Evolutionary conservation across 2,329 filamentous ascomycete genomes (phyloP), one percentile per base, ranked within the genome.

Genomic region (Colletotrichum acutatum): DNA sequence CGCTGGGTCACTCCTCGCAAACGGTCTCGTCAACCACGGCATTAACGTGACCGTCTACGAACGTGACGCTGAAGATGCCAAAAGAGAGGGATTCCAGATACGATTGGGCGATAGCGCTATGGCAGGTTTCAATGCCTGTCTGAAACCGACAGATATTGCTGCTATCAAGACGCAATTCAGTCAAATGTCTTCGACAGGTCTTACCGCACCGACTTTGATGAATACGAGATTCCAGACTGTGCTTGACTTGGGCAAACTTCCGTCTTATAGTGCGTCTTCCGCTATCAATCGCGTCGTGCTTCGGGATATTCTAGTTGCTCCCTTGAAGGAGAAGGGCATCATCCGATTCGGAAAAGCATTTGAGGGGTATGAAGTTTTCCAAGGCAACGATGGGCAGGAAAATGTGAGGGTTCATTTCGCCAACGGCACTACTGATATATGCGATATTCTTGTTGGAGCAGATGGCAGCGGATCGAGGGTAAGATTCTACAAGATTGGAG

Each of bases 61-160:
- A 19, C 24, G 61, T 6, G 61, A 70, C 12, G 2, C 19, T 6
- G 56, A 28, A 22, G 61, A 66, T n/a, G 14, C 52, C 1, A 66
- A 65, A n/a, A 32, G 42, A 11, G 61, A 70, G 24, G 54, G 61
- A 14, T 70, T 32, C 24, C 68, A 70, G 14, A 66, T 70, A n/a
- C 60, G 61, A 6, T 49, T 70, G 5, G 61, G 61, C 5, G 61
- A 66, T 0, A 30, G 26, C 5, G 60, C 68, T 5, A 52, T 60
- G 42, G 24, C 14, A 8, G 68, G 54, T 1, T 66, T 70, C 28
- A 14, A 53, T 1, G 42, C 37, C 2, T 70, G 54, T 34, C 30
- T 70, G 12, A 66, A 32, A 5, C 24, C 19, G 2, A 8, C 28
- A 4, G 32, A 70, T 1, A 24, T 60, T 9, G 68, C 28, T 12